phyloP scores from a whole-genome alignment of 257 asterid species.

The Rauvolfia tetraphylla region DNA sequence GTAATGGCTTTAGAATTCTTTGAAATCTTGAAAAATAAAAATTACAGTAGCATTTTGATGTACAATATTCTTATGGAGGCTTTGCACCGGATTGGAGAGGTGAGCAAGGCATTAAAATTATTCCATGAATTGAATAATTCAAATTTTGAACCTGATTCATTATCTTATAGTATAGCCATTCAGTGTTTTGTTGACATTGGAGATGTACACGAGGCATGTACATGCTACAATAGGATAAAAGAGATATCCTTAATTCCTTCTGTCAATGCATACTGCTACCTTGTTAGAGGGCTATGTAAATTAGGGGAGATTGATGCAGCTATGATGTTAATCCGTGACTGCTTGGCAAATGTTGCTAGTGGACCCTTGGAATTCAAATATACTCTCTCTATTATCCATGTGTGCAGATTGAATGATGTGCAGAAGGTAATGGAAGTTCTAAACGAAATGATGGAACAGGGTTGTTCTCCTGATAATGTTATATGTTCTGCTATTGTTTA shows the following conservation, averaged over 20 bases:
- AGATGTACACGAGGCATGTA: slow-evolving; percentile 66
- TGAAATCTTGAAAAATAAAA: slow-evolving; percentile 46
- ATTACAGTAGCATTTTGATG: slow-evolving; percentile 40
- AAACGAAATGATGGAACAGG: slow-evolving; percentile 70
- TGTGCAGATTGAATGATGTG: slow-evolving; percentile 66
- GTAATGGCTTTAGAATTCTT: slow-evolving; percentile 57
- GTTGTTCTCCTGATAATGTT: slow-evolving; percentile 38
- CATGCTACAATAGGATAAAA: slow-evolving; percentile 54
- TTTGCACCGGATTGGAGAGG: slow-evolving; percentile 51
- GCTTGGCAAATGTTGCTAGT: slow-evolving; percentile 54
- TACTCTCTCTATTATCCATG: slow-evolving; percentile 63
- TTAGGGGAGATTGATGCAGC: slow-evolving; percentile 76
- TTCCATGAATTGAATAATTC: slow-evolving; percentile 51
- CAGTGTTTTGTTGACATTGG: slow-evolving; percentile 52
- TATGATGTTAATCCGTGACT: slow-evolving; percentile 71
- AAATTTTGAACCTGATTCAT: slow-evolving; percentile 50
- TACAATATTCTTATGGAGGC: slow-evolving; percentile 75
- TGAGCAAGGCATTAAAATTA: slow-evolving; percentile 56
- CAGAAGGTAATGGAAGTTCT: slow-evolving; percentile 53
- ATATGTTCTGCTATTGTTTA: slow-evolving; percentile 55
- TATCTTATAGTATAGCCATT: slow-evolving; percentile 53
- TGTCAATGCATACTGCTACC: slow-evolving; percentile 56
- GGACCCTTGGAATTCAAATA: slow-evolving; percentile 86
- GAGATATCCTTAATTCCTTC: slow-evolving; percentile 64
- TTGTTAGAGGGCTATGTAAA: slow-evolving; percentile 58